phyloP scores from a whole-genome alignment of 306 rosid genomes.

The Rosa chinensis region DNA sequence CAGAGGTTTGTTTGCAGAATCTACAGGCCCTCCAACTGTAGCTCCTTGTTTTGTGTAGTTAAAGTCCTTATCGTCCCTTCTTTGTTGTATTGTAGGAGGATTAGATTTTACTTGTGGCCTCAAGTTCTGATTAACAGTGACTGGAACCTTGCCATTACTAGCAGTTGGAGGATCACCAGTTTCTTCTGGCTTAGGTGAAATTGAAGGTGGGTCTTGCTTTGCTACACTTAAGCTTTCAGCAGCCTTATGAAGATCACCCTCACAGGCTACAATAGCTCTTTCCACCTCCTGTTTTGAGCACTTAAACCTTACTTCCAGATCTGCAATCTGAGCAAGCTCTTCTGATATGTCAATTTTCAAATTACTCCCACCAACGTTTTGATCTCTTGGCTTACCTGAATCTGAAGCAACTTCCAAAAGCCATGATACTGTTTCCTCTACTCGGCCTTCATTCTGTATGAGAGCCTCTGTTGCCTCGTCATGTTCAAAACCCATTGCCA shows the following conservation, averaged over 20 bases:
- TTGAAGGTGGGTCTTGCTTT: constrained; percentile 61
- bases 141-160: constrained; percentile 61
- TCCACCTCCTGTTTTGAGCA: constrained; percentile 96
- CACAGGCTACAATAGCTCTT: constrained; percentile 76
- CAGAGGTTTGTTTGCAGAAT: constrained; percentile 51
- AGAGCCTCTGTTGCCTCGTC: constrained; percentile 89
- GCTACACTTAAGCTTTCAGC: constrained; percentile 63
- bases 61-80: constrained; percentile 75
- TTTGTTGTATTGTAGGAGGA: constrained; percentile 51
- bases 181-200: constrained; percentile 76
- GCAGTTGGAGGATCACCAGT: constrained; percentile 63
- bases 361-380: constrained; percentile 44
- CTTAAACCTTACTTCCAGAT: constrained; percentile 56
- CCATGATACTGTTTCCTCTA: constrained; percentile 92
- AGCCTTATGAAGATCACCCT: constrained; percentile 91
- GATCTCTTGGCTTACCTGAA: constrained; percentile 49
- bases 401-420: constrained; percentile 75
- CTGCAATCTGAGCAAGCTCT: constrained; percentile 74
- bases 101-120: constrained; percentile 56
- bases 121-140: constrained; percentile 47
- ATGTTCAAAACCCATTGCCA: constrained; percentile 86
- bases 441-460: constrained; percentile 82
- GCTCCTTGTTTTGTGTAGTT: constrained; percentile 70
- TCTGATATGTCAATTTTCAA: constrained; percentile 97
- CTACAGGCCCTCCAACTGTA: constrained; percentile 52